Conservation (phyloP, 2,329 filamentous ascomycete species). For the Venturiaceae sp. region DNA sequence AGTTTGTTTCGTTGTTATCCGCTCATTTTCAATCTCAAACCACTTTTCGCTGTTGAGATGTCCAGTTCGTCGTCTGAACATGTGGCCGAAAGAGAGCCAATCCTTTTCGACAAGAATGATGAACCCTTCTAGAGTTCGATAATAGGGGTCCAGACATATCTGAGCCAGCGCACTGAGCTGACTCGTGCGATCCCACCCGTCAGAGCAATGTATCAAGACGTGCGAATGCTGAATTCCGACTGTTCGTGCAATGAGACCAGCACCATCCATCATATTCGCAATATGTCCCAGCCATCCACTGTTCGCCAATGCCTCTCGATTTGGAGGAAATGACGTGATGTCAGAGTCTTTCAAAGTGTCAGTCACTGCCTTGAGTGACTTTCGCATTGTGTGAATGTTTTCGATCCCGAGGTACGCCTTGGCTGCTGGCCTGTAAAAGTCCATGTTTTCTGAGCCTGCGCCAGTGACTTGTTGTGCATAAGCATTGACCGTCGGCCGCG, state of each 20-base stretch:
- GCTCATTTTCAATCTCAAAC: constrained; percentile 81
- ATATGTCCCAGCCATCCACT: constrained; percentile 93
- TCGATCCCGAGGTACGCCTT: constrained; percentile 93
- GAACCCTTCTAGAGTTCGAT: constrained; percentile 87
- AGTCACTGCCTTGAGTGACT: constrained; percentile 77
- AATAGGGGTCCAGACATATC: constrained; percentile 91
- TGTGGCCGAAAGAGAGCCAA: constrained; percentile 95
- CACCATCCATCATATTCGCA: constrained; percentile 70
- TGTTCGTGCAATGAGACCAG: constrained; percentile 73
- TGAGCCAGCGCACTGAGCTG: constrained; percentile 88
- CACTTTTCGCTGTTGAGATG: constrained; percentile 85
- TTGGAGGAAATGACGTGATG: constrained; percentile 68
- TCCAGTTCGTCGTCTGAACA: constrained; percentile 89
- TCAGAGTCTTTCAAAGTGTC: constrained; percentile 91
- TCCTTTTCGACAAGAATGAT: constrained; percentile 94
- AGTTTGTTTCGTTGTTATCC: constrained; percentile 46
- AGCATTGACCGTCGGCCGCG: constrained; percentile 86
- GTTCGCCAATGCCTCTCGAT: constrained; percentile 66
- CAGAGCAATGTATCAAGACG: constrained; percentile 93
- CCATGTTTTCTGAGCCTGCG: constrained; percentile 94
- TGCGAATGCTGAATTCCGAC: constrained; percentile 90
- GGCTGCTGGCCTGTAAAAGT: constrained; percentile 84
- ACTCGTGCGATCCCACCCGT: constrained; percentile 96
- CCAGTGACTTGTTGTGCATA: constrained; percentile 90
- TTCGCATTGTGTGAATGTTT: constrained; percentile 97